A percentile compares a stretch with the other conserved stretches of the same genome.
Conservation (phyloP, 208 protist species). For the Acanthamoeba sp. region DNA sequence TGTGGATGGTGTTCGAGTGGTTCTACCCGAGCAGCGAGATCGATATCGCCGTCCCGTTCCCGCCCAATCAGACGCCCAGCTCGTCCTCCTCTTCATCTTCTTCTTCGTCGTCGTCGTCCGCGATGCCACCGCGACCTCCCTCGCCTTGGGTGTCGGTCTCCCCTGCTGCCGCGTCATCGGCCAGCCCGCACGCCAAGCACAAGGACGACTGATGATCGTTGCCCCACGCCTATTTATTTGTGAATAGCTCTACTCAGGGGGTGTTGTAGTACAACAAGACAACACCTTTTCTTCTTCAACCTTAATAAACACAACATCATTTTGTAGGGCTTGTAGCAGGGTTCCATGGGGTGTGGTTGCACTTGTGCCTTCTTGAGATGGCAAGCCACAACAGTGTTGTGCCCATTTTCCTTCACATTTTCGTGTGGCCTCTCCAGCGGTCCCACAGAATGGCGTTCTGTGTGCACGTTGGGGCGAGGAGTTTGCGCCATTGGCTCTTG, state of each 20-base stretch:
- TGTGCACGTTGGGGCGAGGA: neutral
- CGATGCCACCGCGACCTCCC: neutral
- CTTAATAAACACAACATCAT: too few species aligned
- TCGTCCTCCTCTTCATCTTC: neutral
- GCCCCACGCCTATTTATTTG: too few species aligned
- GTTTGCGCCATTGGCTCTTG: neutral
- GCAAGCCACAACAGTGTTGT: too few species aligned
- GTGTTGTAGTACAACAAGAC: too few species aligned
- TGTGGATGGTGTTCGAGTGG: conserved; percentile 92
- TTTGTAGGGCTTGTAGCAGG: too few species aligned
- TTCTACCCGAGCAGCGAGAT: conserved; percentile 91
- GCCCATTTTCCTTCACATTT: too few species aligned
- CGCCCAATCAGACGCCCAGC: conserved; percentile 25
- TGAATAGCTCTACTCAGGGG: too few species aligned
- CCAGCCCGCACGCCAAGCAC: neutral
- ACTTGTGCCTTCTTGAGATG: too few species aligned
- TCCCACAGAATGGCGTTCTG: neutral
- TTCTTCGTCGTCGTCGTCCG: neutral
- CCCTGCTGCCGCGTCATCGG: neutral
- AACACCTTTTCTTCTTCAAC: too few species aligned
- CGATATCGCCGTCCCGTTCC: conserved; percentile 95
- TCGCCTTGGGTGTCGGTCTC: neutral
- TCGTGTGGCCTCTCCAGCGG: neutral
- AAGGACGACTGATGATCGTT: neutral
- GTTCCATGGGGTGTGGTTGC: too few species aligned